phyloP scores from a whole-genome alignment of 2,329 filamentous ascomycete genomes.

The Chaetothyriales sp. region DNA sequence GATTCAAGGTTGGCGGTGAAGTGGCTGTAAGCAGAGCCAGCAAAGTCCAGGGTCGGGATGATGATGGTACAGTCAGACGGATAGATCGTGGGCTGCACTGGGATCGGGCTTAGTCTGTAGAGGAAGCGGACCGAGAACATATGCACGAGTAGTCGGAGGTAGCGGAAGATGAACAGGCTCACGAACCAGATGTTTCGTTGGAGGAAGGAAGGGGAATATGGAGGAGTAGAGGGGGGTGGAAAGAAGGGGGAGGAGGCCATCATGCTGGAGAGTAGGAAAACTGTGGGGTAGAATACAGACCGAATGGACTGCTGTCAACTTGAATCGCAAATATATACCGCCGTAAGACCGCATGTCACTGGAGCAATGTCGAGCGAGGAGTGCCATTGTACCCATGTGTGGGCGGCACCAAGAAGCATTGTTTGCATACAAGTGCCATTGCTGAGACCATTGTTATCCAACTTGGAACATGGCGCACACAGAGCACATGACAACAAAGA shows the following conservation, averaged over 20 bases:
- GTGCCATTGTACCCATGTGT: too few species aligned
- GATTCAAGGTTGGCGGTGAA: constrained; percentile 33
- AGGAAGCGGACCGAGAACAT: constrained; percentile 26
- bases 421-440: too few species aligned
- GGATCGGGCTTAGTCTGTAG: constrained; percentile 26
- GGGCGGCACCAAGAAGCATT: too few species aligned
- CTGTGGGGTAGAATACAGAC: too few species aligned
- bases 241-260: neutral
- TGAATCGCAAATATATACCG: too few species aligned
- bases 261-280: neutral
- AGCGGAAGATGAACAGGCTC: constrained; percentile 33
- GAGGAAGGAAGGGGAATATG: neutral
- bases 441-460: too few species aligned
- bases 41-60: constrained; percentile 38
- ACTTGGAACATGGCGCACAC: too few species aligned
- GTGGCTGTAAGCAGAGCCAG: constrained; percentile 17
- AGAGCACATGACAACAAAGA: too few species aligned
- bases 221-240: neutral
- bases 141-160: constrained; percentile 34
- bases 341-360: too few species aligned
- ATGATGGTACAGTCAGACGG: constrained; percentile 37
- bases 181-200: constrained; percentile 20
- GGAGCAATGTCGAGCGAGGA: too few species aligned
- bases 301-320: too few species aligned
- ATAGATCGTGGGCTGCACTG: constrained; percentile 21